phyloP scores from a whole-genome alignment of 2,329 filamentous ascomycete genomes.

The Cercospora sp. region DNA sequence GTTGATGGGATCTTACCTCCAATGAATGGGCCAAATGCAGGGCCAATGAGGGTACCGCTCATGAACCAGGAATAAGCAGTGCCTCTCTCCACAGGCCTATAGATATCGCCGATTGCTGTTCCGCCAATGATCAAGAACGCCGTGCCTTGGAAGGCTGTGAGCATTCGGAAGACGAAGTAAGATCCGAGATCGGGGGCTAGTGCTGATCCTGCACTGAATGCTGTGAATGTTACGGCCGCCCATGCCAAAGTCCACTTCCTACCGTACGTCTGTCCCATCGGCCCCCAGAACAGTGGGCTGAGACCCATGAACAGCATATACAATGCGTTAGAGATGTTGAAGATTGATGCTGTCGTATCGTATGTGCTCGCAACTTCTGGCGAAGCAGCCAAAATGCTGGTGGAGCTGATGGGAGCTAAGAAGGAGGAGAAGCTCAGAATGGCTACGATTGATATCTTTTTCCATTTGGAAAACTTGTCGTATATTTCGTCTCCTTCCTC shows the following conservation, averaged over 20 bases:
- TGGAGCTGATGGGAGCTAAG: slow-evolving; percentile 72
- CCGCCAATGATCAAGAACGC: slow-evolving; percentile 72
- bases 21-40: slow-evolving; percentile 67
- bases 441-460: slow-evolving; percentile 67
- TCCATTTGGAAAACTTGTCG: slow-evolving; percentile 59
- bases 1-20: slow-evolving; percentile 46
- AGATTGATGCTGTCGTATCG: slow-evolving; percentile 64
- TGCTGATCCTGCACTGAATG: slow-evolving; percentile 70
- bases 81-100: slow-evolving; percentile 61
- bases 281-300: slow-evolving; percentile 70
- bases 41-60: slow-evolving; percentile 63
- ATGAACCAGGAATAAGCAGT: slow-evolving; percentile 65
- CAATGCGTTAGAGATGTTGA: slow-evolving; percentile 74
- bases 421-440: slow-evolving; percentile 75
- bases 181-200: slow-evolving; percentile 68
- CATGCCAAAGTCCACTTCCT: slow-evolving; percentile 55
- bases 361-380: slow-evolving; percentile 64
- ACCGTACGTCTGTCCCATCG: slow-evolving; percentile 57
- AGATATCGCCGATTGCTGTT: slow-evolving; percentile 64
- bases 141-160: slow-evolving; percentile 70
- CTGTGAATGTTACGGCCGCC: slow-evolving; percentile 65
- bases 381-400: slow-evolving; percentile 70
- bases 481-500: slow-evolving; percentile 60
- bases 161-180: slow-evolving; percentile 73
- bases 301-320: slow-evolving; percentile 75